These are phyloP conservation scores for Trichoderma sp. DNA, from an alignment of 2,329 filamentous ascomycete genomes.

Conservation along the genomic window DNA sequence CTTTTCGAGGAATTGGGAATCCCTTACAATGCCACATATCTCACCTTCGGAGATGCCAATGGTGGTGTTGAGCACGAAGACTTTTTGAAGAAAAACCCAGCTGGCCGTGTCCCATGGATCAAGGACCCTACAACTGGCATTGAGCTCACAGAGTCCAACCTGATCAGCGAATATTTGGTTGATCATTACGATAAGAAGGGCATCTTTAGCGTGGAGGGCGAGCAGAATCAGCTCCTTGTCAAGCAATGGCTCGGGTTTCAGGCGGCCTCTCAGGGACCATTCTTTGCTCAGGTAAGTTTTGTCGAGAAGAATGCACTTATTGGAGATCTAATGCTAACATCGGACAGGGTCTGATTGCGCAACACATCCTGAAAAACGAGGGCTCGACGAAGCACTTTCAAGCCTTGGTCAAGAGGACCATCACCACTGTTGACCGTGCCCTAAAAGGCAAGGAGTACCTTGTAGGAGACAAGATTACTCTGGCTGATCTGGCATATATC, in stretches of 20 bases:
- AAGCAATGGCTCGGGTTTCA: background rate
- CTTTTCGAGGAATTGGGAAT: background rate
- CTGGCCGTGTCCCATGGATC: background rate
- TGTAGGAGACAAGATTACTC: background rate
- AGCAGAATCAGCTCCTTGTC: background rate
- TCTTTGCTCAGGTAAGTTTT: background rate
- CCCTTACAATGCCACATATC: background rate
- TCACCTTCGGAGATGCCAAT: background rate
- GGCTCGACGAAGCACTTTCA: background rate
- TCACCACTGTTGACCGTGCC: background rate
- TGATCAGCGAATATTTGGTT: background rate
- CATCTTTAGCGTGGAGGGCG: background rate
- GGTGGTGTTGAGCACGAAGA: background rate
- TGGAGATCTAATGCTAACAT: background rate
- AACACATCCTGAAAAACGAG: background rate
- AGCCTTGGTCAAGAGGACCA: background rate
- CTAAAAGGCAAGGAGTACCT: background rate
- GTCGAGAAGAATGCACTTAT: background rate
- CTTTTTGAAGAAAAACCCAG: background rate
- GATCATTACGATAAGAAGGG: background rate
- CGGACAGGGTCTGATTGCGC: background rate
- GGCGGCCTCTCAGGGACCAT: background rate
- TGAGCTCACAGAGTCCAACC: background rate
- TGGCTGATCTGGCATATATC: background rate
- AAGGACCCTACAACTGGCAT: background rate